Percentiles rank a stretch among this genome's conserved stretches.
phyloP scores from a whole-genome alignment of 192 early-diverging fungal genomes.

The Coemansia sp. region DNA sequence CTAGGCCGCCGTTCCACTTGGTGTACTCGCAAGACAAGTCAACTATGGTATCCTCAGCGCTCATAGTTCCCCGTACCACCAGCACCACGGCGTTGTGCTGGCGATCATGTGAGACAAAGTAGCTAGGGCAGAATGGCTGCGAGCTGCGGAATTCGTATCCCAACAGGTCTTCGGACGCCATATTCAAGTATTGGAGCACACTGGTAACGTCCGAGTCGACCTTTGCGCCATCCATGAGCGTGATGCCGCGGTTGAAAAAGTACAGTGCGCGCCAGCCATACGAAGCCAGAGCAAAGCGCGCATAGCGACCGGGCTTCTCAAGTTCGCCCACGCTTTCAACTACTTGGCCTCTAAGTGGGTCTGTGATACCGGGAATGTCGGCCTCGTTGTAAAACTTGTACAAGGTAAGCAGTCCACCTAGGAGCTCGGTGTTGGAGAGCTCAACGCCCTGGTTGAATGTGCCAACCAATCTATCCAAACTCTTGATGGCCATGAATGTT shows the following conservation, averaged over 20 bases:
- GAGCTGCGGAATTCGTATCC: slow-evolving; percentile 65
- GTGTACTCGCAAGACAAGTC: slow-evolving; percentile 76
- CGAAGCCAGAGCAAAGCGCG: slow-evolving; percentile 59
- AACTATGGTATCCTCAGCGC: slow-evolving; percentile 68
- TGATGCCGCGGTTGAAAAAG: slow-evolving; percentile 69
- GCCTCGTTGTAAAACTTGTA: slow-evolving; percentile 61
- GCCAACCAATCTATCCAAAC: slow-evolving; percentile 40
- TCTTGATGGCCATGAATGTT: slow-evolving; percentile 45
- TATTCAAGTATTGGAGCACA: slow-evolving; percentile 60
- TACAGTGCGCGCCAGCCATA: slow-evolving; percentile 74
- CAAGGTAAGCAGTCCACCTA: slow-evolving; percentile 62
- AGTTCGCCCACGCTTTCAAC: slow-evolving; percentile 40
- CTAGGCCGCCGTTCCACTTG: slow-evolving; percentile 72
- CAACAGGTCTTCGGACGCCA: slow-evolving; percentile 62
- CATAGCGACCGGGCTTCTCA: slow-evolving; percentile 56
- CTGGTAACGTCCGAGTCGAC: slow-evolving; percentile 64
- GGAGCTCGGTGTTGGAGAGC: slow-evolving; percentile 60
- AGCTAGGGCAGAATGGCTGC: slow-evolving; percentile 66
- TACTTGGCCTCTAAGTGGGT: slow-evolving; percentile 31
- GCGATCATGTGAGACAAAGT: slow-evolving; percentile 67
- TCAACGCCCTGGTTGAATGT: slow-evolving; percentile 70
- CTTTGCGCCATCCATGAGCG: slow-evolving; percentile 62
- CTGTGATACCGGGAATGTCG: slow-evolving; percentile 34
- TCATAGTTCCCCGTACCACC: slow-evolving; percentile 70
- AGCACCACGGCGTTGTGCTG: slow-evolving; percentile 62